Evolutionary conservation across 129 eudicot species (phyloP).

Genomic region (Flaveria brownii): DNA sequence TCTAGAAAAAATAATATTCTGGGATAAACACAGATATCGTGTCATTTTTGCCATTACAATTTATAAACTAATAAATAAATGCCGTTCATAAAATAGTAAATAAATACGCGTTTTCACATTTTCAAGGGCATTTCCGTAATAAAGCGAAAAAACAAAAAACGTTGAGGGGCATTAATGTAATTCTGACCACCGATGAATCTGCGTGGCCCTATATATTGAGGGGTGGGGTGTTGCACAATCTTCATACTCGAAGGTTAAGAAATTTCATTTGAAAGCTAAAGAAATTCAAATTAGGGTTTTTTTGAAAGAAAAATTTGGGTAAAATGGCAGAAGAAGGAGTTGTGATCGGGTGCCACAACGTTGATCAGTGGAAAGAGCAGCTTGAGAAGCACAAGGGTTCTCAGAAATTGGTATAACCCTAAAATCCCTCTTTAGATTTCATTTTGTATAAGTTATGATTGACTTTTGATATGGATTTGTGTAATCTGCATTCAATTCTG

Average conservation of each 20-base stretch:
- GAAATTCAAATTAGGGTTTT: constrained; percentile 21
- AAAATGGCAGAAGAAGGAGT: constrained; percentile 52
- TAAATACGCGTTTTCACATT: no score
- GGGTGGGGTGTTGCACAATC: background rate
- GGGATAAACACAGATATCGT: background rate
- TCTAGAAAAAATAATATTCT: background rate
- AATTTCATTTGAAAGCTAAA: background rate
- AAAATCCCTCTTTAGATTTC: background rate
- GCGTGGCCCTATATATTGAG: constrained; percentile 4
- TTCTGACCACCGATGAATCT: background rate
- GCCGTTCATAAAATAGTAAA: no score
- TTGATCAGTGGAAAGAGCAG: constrained; percentile 49
- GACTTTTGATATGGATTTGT: background rate
- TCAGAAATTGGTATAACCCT: constrained; percentile 31
- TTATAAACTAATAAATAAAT: no score
- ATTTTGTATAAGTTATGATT: background rate
- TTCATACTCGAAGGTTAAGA: constrained; percentile 2
- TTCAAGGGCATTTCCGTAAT: no score
- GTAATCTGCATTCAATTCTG: background rate
- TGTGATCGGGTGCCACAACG: constrained; percentile 62
- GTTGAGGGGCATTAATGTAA: background rate
- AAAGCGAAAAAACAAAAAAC: no score
- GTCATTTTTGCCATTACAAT: background rate
- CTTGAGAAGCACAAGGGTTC: constrained; percentile 37
- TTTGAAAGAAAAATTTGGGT: background rate